Percentiles rank a stretch among this genome's conserved stretches.
Conservation (phyloP, 2,329 filamentous ascomycete genomes). For the Fusarium protoensiforme region DNA sequence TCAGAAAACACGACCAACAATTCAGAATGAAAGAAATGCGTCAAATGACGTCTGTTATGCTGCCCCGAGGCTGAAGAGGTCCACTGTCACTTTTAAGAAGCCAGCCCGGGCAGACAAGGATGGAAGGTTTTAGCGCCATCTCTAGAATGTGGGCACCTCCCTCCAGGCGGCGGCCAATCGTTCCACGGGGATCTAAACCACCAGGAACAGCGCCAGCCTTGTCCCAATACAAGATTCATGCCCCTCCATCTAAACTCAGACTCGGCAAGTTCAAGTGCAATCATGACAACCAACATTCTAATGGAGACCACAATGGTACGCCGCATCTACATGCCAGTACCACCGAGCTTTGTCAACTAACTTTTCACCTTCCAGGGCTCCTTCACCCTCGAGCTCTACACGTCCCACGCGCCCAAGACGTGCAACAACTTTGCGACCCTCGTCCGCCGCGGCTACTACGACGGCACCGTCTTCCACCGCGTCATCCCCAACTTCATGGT, state of each 20-base stretch:
- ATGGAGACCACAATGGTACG: slow-evolving; percentile 88
- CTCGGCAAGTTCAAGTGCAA: slow-evolving; percentile 22
- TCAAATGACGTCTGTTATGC: background rate
- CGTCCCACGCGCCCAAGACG: slow-evolving; percentile 85
- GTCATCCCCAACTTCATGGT: slow-evolving; percentile 98
- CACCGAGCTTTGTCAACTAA: background rate
- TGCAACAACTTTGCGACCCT: slow-evolving; percentile 90
- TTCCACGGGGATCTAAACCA: background rate
- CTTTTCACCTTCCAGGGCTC: slow-evolving; percentile 68
- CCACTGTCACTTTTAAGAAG: background rate
- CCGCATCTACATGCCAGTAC: background rate
- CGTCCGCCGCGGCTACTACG: slow-evolving; percentile 86
- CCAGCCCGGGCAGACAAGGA: background rate
- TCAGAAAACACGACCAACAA: background rate
- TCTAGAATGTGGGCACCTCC: background rate
- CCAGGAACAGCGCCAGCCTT: slow-evolving; percentile 15
- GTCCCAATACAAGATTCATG: slow-evolving; percentile 4
- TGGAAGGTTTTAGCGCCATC: slow-evolving; percentile 6
- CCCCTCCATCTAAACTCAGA: slow-evolving; percentile 26
- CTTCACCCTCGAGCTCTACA: slow-evolving; percentile 91
- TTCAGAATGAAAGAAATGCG: background rate
- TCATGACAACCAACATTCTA: slow-evolving; percentile 81
- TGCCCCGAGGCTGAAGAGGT: slow-evolving; percentile 9
- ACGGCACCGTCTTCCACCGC: slow-evolving; percentile 87
- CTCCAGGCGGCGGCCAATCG: slow-evolving; percentile 13